Evolutionary conservation across 2,329 filamentous ascomycete genomes (phyloP).

Genomic region (Fusarium penzigii): DNA sequence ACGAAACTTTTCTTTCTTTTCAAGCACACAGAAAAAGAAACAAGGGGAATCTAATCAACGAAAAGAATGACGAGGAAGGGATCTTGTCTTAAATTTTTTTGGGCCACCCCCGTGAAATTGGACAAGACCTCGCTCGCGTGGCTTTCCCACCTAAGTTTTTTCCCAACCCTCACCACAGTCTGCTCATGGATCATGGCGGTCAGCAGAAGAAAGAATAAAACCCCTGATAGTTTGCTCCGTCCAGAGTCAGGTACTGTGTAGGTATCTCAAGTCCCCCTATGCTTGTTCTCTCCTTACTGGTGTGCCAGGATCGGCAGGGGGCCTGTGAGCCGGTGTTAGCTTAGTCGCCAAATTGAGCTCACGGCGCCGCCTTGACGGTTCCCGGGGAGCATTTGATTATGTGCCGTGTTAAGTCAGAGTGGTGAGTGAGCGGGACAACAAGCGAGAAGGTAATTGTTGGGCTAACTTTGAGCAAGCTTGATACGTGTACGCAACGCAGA

Average conservation of each 20-base stretch:
- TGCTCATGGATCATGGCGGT: constrained; percentile 20
- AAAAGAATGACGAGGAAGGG: constrained; percentile 22
- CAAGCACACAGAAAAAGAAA: constrained; percentile 1
- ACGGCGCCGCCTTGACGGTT: constrained; percentile 1
- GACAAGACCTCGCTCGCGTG: constrained; percentile 17
- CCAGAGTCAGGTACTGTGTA: constrained; percentile 1
- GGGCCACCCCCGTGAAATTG: constrained; percentile 19
- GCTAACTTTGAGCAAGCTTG: too few relatives aligned
- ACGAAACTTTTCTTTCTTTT: constrained; percentile 13
- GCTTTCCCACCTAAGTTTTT: constrained; percentile 5
- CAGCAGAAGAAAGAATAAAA: constrained; percentile 10
- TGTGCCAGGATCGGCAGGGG: constrained; percentile 31
- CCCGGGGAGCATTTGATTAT: too few relatives aligned
- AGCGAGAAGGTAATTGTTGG: too few relatives aligned
- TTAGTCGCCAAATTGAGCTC: constrained; percentile 17
- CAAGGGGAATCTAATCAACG: constrained; percentile 18
- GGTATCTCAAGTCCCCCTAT: constrained; percentile 18
- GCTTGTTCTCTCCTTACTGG: constrained; percentile 9
- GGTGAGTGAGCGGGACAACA: too few relatives aligned
- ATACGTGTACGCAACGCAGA: too few relatives aligned
- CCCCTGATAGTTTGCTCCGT: constrained; percentile 19
- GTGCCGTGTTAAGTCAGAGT: too few relatives aligned
- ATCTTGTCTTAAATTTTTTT: constrained; percentile 25
- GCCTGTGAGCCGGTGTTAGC: constrained; percentile 22
- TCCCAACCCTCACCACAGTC: constrained; percentile 1